phyloP scores from a whole-genome alignment of 106 monocot species.

The Triglochin maritima region DNA sequence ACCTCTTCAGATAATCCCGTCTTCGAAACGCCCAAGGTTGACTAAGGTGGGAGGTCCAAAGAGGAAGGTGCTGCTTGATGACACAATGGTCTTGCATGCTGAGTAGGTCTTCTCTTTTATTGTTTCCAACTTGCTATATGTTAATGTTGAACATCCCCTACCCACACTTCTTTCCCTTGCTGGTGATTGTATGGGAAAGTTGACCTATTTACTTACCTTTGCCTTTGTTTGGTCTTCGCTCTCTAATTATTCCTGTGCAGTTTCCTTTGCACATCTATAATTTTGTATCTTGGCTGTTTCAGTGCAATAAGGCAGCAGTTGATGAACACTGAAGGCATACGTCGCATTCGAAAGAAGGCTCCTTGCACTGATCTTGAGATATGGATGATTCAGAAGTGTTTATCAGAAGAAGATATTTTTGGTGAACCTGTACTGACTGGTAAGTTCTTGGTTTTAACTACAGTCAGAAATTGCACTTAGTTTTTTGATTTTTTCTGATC shows the following conservation, averaged over 20 bases:
- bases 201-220: too few relatives aligned
- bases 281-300: neutral
- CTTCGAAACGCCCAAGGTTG: slow-evolving; percentile 55
- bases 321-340: slow-evolving; percentile 90
- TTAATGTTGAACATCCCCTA: neutral
- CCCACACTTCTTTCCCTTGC: too few relatives aligned
- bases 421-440: slow-evolving; percentile 54
- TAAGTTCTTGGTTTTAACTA: slow-evolving; percentile 13
- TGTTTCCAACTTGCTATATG: neutral
- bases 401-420: slow-evolving; percentile 67
- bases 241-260: too few relatives aligned
- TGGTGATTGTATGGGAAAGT: too few relatives aligned
- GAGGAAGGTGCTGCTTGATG: slow-evolving; percentile 80
- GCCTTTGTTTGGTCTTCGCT: too few relatives aligned
- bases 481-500: neutral
- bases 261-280: too few relatives aligned
- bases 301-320: slow-evolving; percentile 89
- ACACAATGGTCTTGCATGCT: slow-evolving; percentile 91
- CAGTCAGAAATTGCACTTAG: neutral
- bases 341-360: slow-evolving; percentile 83
- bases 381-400: slow-evolving; percentile 81
- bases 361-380: slow-evolving; percentile 88
- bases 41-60: slow-evolving; percentile 34
- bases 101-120: slow-evolving; percentile 50
- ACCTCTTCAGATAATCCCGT: slow-evolving; percentile 23